These are phyloP conservation scores for Tetrapisispora fleetii DNA, from an alignment of 805 yeast species.

Conservation along the genomic window DNA sequence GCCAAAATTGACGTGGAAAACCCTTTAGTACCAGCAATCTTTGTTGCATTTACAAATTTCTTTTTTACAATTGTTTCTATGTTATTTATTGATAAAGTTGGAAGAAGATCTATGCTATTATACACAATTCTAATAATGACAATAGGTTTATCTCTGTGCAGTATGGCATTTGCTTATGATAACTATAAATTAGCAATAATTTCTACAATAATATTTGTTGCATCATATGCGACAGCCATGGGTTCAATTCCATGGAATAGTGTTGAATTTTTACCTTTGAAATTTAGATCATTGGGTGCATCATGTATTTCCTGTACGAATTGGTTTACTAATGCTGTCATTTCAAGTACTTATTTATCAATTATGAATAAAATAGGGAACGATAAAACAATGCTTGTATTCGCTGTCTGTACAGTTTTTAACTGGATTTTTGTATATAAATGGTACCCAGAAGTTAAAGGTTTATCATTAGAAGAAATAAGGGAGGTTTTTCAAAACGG, in stretches of 20 bases:
- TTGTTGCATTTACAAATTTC: constrained; percentile 47
- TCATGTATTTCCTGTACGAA: constrained; percentile 35
- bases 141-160: constrained; percentile 27
- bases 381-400: constrained; percentile 29
- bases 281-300: constrained; percentile 35
- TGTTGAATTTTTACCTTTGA: constrained; percentile 36
- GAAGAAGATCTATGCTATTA: constrained; percentile 38
- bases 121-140: constrained; percentile 34
- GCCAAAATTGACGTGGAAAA: constrained; percentile 27
- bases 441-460: constrained; percentile 38
- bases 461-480: constrained; percentile 35
- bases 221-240: constrained; percentile 35
- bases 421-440: constrained; percentile 34
- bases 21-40: constrained; percentile 47
- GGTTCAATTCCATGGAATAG: constrained; percentile 39
- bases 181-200: constrained; percentile 18
- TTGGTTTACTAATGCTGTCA: constrained; percentile 33
- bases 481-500: constrained; percentile 33
- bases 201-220: constrained; percentile 31
- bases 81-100: constrained; percentile 40
- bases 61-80: constrained; percentile 45
- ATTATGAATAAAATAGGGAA: constrained; percentile 25
- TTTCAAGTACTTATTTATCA: constrained; percentile 31
- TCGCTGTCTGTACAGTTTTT: constrained; percentile 26
- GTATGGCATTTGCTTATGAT: constrained; percentile 22